phyloP scores from a whole-genome alignment of 2,329 filamentous ascomycete genomes.

The Alternaria panax region DNA sequence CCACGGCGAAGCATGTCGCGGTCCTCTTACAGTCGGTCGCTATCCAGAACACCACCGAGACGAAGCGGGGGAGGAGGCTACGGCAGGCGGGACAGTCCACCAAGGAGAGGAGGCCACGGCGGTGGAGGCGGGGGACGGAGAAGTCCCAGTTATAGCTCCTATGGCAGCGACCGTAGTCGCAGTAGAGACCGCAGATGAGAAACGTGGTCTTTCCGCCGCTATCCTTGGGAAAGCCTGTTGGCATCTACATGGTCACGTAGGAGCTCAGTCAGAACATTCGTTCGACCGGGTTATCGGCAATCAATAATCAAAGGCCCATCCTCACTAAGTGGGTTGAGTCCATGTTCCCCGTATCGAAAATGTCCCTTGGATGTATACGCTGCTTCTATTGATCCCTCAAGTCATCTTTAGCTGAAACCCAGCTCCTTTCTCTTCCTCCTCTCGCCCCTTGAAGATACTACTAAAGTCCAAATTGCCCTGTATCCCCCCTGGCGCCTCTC shows the following conservation, averaged over 20 bases:
- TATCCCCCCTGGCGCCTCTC: constrained; percentile 62
- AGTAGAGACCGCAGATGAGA: constrained; percentile 45
- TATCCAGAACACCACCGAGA: constrained; percentile 42
- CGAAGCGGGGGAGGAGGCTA: constrained; percentile 25
- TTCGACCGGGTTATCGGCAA: background rate
- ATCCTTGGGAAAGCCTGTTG: background rate
- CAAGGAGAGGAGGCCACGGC: constrained; percentile 24
- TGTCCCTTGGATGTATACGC: background rate
- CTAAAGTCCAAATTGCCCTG: constrained; percentile 57
- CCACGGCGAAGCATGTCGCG: constrained; percentile 52
- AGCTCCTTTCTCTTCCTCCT: constrained; percentile 57
- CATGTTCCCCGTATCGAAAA: background rate
- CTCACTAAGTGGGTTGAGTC: background rate
- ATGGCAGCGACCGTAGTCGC: constrained; percentile 63
- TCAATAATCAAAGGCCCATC: background rate
- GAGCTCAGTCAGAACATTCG: background rate
- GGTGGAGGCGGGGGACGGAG: constrained; percentile 52
- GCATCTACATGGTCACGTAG: background rate
- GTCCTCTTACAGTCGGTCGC: constrained; percentile 52
- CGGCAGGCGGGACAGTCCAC: constrained; percentile 23
- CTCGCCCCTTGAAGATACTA: constrained; percentile 58
- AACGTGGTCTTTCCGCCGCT: background rate
- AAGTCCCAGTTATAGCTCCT: constrained; percentile 69
- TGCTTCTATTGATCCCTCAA: constrained; percentile 12
- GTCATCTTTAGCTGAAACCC: constrained; percentile 54